Evolutionary conservation across 169 alveolate genomes (phyloP).

Genomic region (Plasmodium sp.): DNA sequence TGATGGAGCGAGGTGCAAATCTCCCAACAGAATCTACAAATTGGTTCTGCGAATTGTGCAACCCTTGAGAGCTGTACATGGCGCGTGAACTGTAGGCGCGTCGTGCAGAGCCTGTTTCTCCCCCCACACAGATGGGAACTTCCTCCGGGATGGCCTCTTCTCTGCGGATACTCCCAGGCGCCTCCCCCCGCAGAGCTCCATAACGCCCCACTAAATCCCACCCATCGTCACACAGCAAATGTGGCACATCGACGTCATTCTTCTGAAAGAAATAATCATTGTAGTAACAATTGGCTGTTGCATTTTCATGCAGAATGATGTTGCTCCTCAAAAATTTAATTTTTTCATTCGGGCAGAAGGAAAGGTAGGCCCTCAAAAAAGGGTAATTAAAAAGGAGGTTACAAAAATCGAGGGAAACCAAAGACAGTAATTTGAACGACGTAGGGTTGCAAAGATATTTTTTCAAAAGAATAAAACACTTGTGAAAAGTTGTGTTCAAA

Average conservation of each 20-base stretch:
- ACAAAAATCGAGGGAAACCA: conserved; percentile 30
- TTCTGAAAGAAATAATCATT: neutral
- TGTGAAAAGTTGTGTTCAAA: conserved; percentile 28
- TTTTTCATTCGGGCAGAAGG: conserved; percentile 25
- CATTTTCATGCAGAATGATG: conserved; percentile 25
- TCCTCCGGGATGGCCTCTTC: neutral
- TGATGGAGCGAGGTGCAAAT: neutral
- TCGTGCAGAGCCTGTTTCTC: neutral
- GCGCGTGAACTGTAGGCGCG: neutral
- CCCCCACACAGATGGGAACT: neutral
- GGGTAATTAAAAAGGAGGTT: conserved; percentile 56
- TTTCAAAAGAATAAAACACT: conserved; percentile 49
- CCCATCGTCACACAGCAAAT: neutral
- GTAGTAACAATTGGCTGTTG: neutral
- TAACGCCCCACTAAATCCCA: neutral
- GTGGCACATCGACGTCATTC: neutral
- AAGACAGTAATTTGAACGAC: conserved; percentile 55
- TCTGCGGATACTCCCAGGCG: neutral
- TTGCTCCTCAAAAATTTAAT: conserved; percentile 27
- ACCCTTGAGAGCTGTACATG: neutral
- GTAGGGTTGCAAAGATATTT: conserved; percentile 65
- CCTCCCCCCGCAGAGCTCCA: neutral
- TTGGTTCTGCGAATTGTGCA: neutral
- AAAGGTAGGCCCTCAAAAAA: conserved; percentile 1
- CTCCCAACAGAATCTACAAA: neutral